Percentiles rank a stretch among this genome's conserved stretches.
Conservation (phyloP, 1,284 basidiomycete genomes). For the Bjerkandera adusta region DNA sequence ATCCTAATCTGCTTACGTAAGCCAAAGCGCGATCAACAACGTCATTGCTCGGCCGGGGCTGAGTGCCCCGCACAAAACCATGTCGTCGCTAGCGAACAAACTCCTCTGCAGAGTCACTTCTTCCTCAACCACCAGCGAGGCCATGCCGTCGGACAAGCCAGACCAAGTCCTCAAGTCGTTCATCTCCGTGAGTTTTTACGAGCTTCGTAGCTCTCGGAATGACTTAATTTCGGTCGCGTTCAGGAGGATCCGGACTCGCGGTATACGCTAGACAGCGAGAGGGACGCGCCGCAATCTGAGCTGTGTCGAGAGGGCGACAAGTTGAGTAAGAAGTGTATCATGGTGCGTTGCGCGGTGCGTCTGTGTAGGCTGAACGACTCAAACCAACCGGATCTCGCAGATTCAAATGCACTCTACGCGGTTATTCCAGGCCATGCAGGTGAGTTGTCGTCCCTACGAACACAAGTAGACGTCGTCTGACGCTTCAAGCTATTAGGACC, state of each 20-base stretch:
- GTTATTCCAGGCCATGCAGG: conserved; percentile 80
- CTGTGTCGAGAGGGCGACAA: conserved; percentile 55
- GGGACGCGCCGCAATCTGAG: conserved; percentile 57
- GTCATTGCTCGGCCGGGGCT: no score
- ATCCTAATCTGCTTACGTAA: no score
- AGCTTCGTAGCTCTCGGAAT: background rate
- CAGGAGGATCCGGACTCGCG: conserved; percentile 48
- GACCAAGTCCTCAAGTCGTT: conserved; percentile 29
- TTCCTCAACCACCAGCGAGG: conserved; percentile 6
- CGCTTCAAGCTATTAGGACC: conserved; percentile 36
- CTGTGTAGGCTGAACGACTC: background rate
- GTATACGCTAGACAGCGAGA: conserved; percentile 63
- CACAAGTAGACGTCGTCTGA: no score
- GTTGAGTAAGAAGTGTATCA: conserved; percentile 57
- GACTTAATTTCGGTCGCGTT: background rate
- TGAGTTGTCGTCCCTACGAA: conserved; percentile 29
- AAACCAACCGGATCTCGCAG: conserved; percentile 35
- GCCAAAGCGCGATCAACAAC: no score
- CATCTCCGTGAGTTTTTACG: conserved; percentile 25
- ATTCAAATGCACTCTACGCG: conserved; percentile 66
- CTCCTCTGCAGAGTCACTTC: conserved; percentile 23
- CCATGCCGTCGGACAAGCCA: conserved; percentile 18
- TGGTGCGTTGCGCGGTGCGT: conserved; percentile 39
- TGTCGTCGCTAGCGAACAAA: conserved; percentile 27
- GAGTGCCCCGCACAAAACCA: no score